Percentiles rank a stretch among this genome's conserved stretches.
These are phyloP conservation scores for Paraglomus brasilianum DNA, from an alignment of 192 early-diverging fungal genomes.

Conservation along the genomic window DNA sequence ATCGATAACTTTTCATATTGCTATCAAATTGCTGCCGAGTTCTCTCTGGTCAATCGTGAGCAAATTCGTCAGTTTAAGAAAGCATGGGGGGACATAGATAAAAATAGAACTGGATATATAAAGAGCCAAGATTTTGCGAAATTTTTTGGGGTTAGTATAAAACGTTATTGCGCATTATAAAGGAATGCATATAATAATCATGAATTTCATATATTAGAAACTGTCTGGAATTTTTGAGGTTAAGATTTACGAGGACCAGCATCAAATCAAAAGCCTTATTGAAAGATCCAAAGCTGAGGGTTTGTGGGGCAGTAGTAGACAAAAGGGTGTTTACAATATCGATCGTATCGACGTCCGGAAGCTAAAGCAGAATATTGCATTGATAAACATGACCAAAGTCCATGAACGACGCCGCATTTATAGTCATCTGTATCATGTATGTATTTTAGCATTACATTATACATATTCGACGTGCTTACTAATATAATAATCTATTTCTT, in stretches of 20 bases:
- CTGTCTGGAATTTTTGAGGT: conserved; percentile 51
- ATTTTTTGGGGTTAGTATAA: conserved; percentile 50
- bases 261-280: conserved; percentile 39
- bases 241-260: conserved; percentile 49
- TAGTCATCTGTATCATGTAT: conserved; percentile 42
- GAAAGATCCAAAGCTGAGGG: conserved; percentile 25
- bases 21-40: conserved; percentile 58
- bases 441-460: background rate
- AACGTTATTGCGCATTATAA: conserved; percentile 15
- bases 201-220: conserved; percentile 36
- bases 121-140: conserved; percentile 44
- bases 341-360: conserved; percentile 29
- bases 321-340: background rate
- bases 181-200: conserved; percentile 31
- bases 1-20: conserved; percentile 63
- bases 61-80: conserved; percentile 60
- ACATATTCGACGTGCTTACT: conserved; percentile 28
- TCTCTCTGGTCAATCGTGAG: conserved; percentile 56
- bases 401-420: conserved; percentile 37
- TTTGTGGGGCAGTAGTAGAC: conserved; percentile 17
- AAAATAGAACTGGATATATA: conserved; percentile 49
- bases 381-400: conserved; percentile 31
- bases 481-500: conserved; percentile 31
- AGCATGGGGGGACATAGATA: conserved; percentile 50
- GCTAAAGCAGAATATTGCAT: conserved; percentile 30